A percentile compares a stretch with the other conserved stretches of the same genome.
Conservation (phyloP, 2,329 filamentous ascomycete genomes). For the Aureobasidium melanogenum region DNA sequence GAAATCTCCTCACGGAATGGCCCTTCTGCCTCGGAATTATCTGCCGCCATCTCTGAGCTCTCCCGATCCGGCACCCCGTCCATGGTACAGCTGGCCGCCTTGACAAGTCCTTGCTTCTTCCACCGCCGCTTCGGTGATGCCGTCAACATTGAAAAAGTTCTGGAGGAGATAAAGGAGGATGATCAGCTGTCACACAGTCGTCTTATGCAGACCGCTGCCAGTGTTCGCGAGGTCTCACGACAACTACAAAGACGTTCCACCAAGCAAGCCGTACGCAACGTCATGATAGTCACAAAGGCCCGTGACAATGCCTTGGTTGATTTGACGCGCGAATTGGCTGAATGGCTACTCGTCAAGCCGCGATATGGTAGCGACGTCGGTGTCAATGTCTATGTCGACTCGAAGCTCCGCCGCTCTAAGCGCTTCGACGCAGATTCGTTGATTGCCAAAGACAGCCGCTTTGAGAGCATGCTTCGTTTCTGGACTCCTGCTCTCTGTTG, state of each 20-base stretch:
- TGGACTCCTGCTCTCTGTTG: conserved; percentile 97
- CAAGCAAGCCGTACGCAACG: conserved; percentile 79
- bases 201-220: conserved; percentile 88
- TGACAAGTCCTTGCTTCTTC: conserved; percentile 95
- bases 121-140: conserved; percentile 95
- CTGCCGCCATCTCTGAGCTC: conserved; percentile 13
- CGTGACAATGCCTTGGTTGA: conserved; percentile 88
- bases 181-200: conserved; percentile 89
- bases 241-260: conserved; percentile 88
- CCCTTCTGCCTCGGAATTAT: conserved; percentile 13
- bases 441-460: conserved; percentile 63
- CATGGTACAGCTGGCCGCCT: conserved; percentile 46
- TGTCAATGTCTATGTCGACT: conserved; percentile 96
- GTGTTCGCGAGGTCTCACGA: conserved; percentile 90
- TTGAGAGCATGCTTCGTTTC: conserved; percentile 78
- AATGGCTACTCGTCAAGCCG: conserved; percentile 81
- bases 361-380: conserved; percentile 84
- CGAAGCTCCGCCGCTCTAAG: conserved; percentile 79
- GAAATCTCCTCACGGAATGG: conserved; percentile 1
- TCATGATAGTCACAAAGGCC: conserved; percentile 99
- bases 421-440: conserved; percentile 74
- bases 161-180: conserved; percentile 85
- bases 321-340: conserved; percentile 76
- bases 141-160: conserved; percentile 86
- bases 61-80: conserved; percentile 11